Base-by-base conservation (phyloP, 805 yeast genomes). In the Cyberlindnera maclurae region DNA sequence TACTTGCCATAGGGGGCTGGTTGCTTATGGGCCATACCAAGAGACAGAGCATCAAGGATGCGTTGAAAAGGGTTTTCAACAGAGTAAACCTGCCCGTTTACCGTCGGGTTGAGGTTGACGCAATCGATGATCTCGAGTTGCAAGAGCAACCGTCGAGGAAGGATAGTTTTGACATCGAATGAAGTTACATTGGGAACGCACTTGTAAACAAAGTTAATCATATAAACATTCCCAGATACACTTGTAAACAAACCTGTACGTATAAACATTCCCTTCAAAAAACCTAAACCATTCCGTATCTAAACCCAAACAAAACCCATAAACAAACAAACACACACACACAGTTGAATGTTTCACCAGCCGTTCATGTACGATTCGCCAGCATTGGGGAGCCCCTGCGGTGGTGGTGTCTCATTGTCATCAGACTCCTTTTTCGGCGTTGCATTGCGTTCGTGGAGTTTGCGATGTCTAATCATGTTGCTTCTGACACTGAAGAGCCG, bases 381-480 rank as follows among this genome's bases (percentile, higher is more conserved):
- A 26, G 28, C 12, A 27, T 27, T 27, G 29, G 29, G 15, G 15
- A n/a, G 13, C 5, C 15, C 16, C 16, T n/a, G 6, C 29, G 11
- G n/a, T 20, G 10, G 6, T 12, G 11, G n/a, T 20, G 10, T 31
- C 29, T 26, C 29, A 5, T 26, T 20, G n/a, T 15, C 20, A 11
- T 34, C 37, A 3, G 29, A 12, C 37, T 26, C 12, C 15, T 7
- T 24, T 15, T 34, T n/a, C 26, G 12, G 5, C 12, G 28, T 15
- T 12, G 8, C 47, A 41, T 58, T 60, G 30, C 65, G 48, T 34
- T 62, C 55, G 37, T 87, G 96, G 31, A 84, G 68, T 53, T 77
- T 75, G 46, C 75, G 71, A 58, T 87, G 96, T 44, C 96, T 68
- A 5, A 82, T 77, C 77, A 87, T 77, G 54, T 87, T 89, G 30